These are phyloP conservation scores for Taiozyma sp. DNA, from an alignment of 1,139 yeast species.

Conservation along the genomic window DNA sequence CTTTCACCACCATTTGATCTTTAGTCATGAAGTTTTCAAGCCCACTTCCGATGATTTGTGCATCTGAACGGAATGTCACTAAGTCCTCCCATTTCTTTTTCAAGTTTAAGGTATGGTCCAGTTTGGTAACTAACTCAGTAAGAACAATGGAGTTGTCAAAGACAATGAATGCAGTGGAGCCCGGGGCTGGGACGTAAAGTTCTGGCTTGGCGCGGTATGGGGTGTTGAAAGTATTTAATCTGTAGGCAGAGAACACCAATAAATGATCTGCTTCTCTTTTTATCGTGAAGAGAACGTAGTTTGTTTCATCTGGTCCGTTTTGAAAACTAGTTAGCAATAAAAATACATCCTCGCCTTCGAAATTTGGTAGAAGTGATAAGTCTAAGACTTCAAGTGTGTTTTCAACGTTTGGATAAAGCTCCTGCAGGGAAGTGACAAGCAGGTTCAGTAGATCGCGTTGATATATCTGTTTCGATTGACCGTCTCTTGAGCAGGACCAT, in stretches of 20 bases:
- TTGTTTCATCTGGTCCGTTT: constrained; percentile 28
- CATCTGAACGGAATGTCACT: constrained; percentile 48
- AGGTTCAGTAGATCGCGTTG: constrained; percentile 32
- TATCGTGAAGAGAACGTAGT: constrained; percentile 51
- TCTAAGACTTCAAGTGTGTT: constrained; percentile 48
- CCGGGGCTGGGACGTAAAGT: constrained; percentile 57
- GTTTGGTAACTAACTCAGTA: constrained; percentile 53
- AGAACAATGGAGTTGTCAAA: constrained; percentile 60
- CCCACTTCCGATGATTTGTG: constrained; percentile 59
- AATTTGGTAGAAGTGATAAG: constrained; percentile 32
- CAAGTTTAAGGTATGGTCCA: constrained; percentile 35
- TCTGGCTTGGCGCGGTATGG: constrained; percentile 37
- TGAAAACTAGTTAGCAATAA: constrained; percentile 45
- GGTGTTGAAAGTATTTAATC: constrained; percentile 37
- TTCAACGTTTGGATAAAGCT: constrained; percentile 38
- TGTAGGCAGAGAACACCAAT: constrained; percentile 58
- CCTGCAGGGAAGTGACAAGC: constrained; percentile 35
- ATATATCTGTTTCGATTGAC: constrained; percentile 33
- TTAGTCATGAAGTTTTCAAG: constrained; percentile 33
- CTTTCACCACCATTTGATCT: constrained; percentile 23
- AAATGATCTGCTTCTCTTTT: constrained; percentile 49
- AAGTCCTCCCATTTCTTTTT: constrained; percentile 78
- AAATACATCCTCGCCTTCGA: constrained; percentile 35
- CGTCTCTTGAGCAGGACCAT: constrained; percentile 44
- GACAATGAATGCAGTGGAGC: constrained; percentile 58